phyloP scores from a whole-genome alignment of 2,329 filamentous ascomycete genomes.

The Endocalyx cinctus region DNA sequence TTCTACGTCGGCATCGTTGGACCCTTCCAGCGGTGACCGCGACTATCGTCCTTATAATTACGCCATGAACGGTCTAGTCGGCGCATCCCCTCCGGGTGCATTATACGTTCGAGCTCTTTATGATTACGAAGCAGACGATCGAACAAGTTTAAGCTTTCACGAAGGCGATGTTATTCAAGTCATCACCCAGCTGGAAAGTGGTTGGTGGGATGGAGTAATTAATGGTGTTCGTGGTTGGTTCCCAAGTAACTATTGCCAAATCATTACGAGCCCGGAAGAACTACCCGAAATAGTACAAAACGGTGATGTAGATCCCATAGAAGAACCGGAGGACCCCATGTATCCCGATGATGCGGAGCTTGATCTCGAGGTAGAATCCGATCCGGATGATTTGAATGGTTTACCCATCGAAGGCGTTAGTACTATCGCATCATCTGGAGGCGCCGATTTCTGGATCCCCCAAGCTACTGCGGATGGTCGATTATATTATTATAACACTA shows the following conservation, averaged over 20 bases:
- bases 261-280: slow-evolving; percentile 74
- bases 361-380: slow-evolving; percentile 61
- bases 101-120: slow-evolving; percentile 95
- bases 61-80: slow-evolving; percentile 58
- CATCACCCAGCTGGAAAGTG: slow-evolving; percentile 94
- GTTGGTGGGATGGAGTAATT: slow-evolving; percentile 99
- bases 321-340: slow-evolving; percentile 59
- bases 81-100: slow-evolving; percentile 57
- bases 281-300: slow-evolving; percentile 58
- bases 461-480: slow-evolving; percentile 92
- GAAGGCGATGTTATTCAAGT: slow-evolving; percentile 98
- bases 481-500: slow-evolving; percentile 96
- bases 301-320: slow-evolving; percentile 47
- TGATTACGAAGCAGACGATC: slow-evolving; percentile 96
- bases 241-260: slow-evolving; percentile 95
- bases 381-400: slow-evolving; percentile 54
- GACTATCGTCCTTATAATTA: slow-evolving; percentile 24
- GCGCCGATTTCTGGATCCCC: slow-evolving; percentile 97
- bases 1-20: slow-evolving; percentile 30
- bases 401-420: slow-evolving; percentile 64
- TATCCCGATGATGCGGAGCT: slow-evolving; percentile 64
- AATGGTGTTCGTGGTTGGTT: slow-evolving; percentile 98
- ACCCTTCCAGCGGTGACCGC: slow-evolving; percentile 27
- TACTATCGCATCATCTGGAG: slow-evolving; percentile 62
- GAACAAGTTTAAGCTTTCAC: slow-evolving; percentile 93